Base-by-base conservation (phyloP, 139 green algal genomes). In the Micractinium conductrix region DNA sequence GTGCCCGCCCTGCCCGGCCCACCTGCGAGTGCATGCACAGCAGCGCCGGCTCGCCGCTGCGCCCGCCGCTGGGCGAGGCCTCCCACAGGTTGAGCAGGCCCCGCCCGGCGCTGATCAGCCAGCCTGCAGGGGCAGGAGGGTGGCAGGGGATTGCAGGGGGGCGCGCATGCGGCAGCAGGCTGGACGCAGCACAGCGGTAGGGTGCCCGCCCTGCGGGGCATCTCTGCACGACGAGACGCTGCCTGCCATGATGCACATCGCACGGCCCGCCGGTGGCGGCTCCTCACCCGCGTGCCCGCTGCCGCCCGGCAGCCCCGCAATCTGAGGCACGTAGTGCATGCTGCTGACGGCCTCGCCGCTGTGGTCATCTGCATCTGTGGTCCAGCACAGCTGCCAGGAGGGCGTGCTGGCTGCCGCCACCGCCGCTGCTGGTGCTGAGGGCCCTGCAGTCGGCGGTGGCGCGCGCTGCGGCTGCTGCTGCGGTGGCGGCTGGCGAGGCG, bases 21-120 rank as follows among this genome's bases (percentile, higher is more conserved):
- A 87, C 81, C 78, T 94, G 91, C 3, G 84, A 89, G 87, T 89
- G 85, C 67, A 87, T 85, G 33, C 84, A 75, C 72, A 72, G 73
- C 14, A 95, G 73, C n/a, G 86, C 88, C 0, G 86, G 78, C 83
- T 89, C 79, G 1, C 80, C 87, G 1, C 80, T 86, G 53, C 55
- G 69, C 30, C 90, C 87, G 16, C 86, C 90, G 30, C 89, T 89
- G 33, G 78, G 74, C 71, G 40, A 91, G 83, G 87, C 91, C 71
- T 94, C 91, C 91, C 91, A 96, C 76, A 96, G 85, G 84, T 96
- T 96, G 44, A 96, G 89, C 74, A 93, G 35, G 0, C 80, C 50
- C 0, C 81, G 63, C 6, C 88, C 93, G 75, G 78, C 40, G 44
- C 53, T 83, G 33, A 92, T 63, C 4, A 92, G 37, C 88, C 88